Percentiles rank a stretch among this genome's conserved stretches.
Conservation (phyloP, 148 eudicot species). For the Pouteria glomerata region DNA sequence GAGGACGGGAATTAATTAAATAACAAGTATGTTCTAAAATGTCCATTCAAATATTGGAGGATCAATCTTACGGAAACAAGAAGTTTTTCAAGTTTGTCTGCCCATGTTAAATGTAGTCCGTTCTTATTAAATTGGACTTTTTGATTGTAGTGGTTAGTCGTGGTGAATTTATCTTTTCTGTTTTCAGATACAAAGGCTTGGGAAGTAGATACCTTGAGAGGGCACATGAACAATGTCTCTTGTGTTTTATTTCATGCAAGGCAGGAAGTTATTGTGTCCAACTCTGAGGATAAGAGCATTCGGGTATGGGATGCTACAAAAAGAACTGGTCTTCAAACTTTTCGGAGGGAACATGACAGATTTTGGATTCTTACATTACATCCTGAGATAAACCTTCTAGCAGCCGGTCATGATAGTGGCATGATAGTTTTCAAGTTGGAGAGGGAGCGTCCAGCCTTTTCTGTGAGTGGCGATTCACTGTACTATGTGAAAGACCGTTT, state of each 20-base stretch:
- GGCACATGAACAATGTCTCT: slow-evolving; percentile 87
- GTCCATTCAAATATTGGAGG: too few relatives aligned
- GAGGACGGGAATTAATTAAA: too few relatives aligned
- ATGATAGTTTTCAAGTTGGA: slow-evolving; percentile 83
- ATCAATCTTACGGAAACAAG: too few relatives aligned
- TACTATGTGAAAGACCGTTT: slow-evolving; percentile 85
- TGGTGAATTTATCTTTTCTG: slow-evolving; percentile 10
- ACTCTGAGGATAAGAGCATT: slow-evolving; percentile 90
- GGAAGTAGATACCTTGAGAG: slow-evolving; percentile 90
- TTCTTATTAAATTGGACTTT: too few relatives aligned
- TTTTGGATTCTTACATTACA: slow-evolving; percentile 84
- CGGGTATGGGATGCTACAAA: slow-evolving; percentile 91
- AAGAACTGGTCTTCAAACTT: slow-evolving; percentile 76
- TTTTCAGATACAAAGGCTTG: slow-evolving; percentile 83
- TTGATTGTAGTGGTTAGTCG: too few relatives aligned
- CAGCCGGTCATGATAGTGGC: slow-evolving; percentile 87
- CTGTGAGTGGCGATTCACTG: slow-evolving; percentile 72
- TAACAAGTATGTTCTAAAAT: too few relatives aligned
- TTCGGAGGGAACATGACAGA: slow-evolving; percentile 79
- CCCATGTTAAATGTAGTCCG: too few relatives aligned
- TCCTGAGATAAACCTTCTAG: slow-evolving; percentile 79
- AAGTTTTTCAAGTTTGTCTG: too few relatives aligned
- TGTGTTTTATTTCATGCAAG: slow-evolving; percentile 81
- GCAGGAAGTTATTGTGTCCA: slow-evolving; percentile 86
- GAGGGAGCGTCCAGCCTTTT: slow-evolving; percentile 93